Conservation (phyloP, 2,329 filamentous ascomycete species). For the Microcera coccophila region DNA sequence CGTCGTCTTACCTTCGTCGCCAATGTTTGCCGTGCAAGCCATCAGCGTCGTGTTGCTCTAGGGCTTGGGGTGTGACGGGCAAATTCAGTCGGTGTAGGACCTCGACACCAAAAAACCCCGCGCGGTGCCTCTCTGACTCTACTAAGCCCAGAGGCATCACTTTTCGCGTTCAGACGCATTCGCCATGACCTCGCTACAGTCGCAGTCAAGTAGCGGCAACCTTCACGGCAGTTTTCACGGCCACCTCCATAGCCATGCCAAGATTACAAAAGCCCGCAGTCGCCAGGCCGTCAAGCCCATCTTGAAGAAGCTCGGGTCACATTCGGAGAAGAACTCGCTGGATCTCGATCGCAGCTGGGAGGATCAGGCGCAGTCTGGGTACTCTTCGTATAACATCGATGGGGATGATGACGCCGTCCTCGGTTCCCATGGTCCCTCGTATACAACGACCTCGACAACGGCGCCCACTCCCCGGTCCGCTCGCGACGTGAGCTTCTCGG, state of each 20-base stretch:
- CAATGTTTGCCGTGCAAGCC: conserved; percentile 20
- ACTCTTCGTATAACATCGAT: conserved; percentile 26
- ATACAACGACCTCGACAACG: conserved; percentile 19
- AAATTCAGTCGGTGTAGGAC: conserved; percentile 1
- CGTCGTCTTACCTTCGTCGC: conserved; percentile 5
- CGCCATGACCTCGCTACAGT: conserved; percentile 25
- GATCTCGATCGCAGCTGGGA: conserved; percentile 59
- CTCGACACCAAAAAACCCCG: conserved; percentile 16
- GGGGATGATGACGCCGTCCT: conserved; percentile 24
- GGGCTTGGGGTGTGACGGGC: conserved; percentile 23
- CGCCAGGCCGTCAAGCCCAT: conserved; percentile 57
- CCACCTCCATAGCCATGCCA: conserved; percentile 22
- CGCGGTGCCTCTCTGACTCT: conserved; percentile 5
- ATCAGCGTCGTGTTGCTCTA: conserved; percentile 26
- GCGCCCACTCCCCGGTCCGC: conserved; percentile 12
- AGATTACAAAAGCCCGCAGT: conserved; percentile 43
- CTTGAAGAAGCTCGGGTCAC: conserved; percentile 52
- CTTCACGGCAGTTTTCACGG: conserved; percentile 16
- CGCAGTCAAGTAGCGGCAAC: conserved; percentile 20
- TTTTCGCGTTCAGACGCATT: not conserved
- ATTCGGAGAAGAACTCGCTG: conserved; percentile 59
- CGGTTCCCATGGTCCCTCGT: conserved; percentile 12
- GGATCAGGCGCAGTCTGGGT: conserved; percentile 43
- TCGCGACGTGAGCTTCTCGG: conserved; percentile 47
- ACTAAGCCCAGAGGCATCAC: not conserved